Evolutionary conservation across 2,329 filamentous ascomycete genomes (phyloP), one percentile per base, ranked within the genome.

Genomic region (Xylariaceae sp.): DNA sequence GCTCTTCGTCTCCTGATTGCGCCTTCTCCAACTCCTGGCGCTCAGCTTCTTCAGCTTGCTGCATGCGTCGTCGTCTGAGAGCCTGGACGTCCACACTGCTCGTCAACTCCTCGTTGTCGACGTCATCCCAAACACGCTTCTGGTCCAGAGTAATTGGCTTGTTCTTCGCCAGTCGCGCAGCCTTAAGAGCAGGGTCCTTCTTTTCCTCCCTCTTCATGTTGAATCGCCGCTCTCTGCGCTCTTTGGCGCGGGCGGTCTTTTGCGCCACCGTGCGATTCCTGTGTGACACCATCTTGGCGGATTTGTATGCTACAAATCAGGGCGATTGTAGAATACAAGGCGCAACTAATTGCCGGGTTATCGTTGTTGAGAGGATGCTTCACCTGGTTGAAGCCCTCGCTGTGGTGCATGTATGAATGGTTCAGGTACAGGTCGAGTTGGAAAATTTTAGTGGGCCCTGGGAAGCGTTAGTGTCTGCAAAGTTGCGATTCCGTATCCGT

Each of bases 61-160:
- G 79, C 57, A 86, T 75, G 57, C 80, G 79, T 69, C 80, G 74
- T 65, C 79, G 78, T 75, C 84, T 86, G 54, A 72, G 66, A 66
- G 85, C 71, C 68, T 82, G 78, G 57, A 87, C 74, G 63, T 87
- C 82, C 37, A 87, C 82, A 65, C 76, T 11, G 76, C 75, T 63
- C 80, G 81, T 4, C 85, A 76, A 53, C 76, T 80, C 63, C 65
- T 87, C 83, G 53, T 80, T 82, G 52, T 86, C 86, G 53, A 84
- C 83, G 55, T 92, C 87, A 68, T 97, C 92, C 90, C 91, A 97
- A 37, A 90, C 86, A 72, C 94, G 85, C 79, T 96, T 96, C 68
- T 86, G 84, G 68, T 97, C 92, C 59, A 96, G 82, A 0, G 91
- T 96, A 57, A 84, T 74, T 0, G 94, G 89, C 49, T 92, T 82